Evolutionary conservation across 305 asterid species (phyloP), one percentile per base, ranked within the genome.

Genomic region (Stenogyne calaminthoides): DNA sequence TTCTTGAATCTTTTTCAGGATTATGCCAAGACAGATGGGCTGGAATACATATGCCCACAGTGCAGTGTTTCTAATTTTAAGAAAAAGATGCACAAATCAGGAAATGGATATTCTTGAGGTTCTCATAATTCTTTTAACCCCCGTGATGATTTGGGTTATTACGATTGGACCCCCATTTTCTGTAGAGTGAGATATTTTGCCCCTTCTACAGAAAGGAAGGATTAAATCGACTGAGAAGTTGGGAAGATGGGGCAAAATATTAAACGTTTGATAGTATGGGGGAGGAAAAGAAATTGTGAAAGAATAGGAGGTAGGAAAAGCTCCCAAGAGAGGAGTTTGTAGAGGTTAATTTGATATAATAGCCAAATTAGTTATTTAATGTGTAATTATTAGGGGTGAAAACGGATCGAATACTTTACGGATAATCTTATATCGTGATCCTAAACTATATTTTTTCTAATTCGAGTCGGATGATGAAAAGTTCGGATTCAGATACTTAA

Each of bases 31-130:
- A 95, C 98, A 55, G 99, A 95, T 80, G 99, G 99, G 62, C 88
- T 95, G 72, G 98, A 95, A 77, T 95, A 95, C 88, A 91, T 95
- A 80, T 95, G 99, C 71, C 99, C 98, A 4, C 98, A 95, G n/a
- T 95, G 99, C 95, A 88, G 97, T 63, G 85, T 90, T 55, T 81
- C 98, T 29, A 94, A 79, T 65, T 85, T 83, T 42, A 92, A 92
- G 96, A 95, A 95, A 87, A 95, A 91, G 82, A 64, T 83, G 67
- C 84, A 81, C 73, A 92, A 82, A 86, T 78, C 89, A 7, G 81
- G 86, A 37, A 90, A 94, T 56, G 95, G 97, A 71, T 91, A 80
- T 85, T 89, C 94, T 62, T 92, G 84, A 84, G 37, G 52, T 55
- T 49, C 49, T 61, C 22, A 40, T 68, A 36, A 65, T 80, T 75